phyloP scores from a whole-genome alignment of 139 green algal genomes.

The Coelastrella sp. region DNA sequence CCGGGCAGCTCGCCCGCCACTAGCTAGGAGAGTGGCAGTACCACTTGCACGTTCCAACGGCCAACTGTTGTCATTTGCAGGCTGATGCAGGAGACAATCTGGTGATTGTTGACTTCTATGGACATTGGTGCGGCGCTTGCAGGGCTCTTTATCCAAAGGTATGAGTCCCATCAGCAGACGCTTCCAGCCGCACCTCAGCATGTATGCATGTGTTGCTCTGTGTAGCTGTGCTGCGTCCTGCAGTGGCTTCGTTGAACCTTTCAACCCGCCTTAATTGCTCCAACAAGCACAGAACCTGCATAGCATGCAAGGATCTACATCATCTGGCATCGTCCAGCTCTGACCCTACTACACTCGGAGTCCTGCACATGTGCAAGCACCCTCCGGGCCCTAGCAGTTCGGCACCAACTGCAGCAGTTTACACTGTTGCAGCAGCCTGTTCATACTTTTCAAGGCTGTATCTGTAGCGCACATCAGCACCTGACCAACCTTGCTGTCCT shows the following conservation, averaged over 20 bases:
- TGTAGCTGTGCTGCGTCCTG: too few relatives aligned
- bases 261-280: neutral
- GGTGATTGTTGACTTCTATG: slow-evolving; percentile 95
- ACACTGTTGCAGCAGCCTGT: too few relatives aligned
- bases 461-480: too few relatives aligned
- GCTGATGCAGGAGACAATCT: slow-evolving; percentile 79
- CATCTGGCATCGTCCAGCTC: neutral
- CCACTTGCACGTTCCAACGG: neutral
- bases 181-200: neutral
- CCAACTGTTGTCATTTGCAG: slow-evolving; percentile 32
- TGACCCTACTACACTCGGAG: neutral
- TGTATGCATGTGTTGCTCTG: neutral
- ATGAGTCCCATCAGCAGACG: neutral
- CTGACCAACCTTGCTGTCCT: too few relatives aligned
- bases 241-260: too few relatives aligned
- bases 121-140: slow-evolving; percentile 94
- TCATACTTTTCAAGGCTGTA: too few relatives aligned
- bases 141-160: slow-evolving; percentile 94
- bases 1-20: too few relatives aligned
- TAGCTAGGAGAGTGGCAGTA: neutral
- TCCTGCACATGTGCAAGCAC: too few relatives aligned
- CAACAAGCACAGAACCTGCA: neutral
- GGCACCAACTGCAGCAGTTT: too few relatives aligned
- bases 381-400: too few relatives aligned
- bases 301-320: neutral